Base-by-base conservation (phyloP, 192 early-diverging fungal genomes). In the Phycomyces blakesleeanus region DNA sequence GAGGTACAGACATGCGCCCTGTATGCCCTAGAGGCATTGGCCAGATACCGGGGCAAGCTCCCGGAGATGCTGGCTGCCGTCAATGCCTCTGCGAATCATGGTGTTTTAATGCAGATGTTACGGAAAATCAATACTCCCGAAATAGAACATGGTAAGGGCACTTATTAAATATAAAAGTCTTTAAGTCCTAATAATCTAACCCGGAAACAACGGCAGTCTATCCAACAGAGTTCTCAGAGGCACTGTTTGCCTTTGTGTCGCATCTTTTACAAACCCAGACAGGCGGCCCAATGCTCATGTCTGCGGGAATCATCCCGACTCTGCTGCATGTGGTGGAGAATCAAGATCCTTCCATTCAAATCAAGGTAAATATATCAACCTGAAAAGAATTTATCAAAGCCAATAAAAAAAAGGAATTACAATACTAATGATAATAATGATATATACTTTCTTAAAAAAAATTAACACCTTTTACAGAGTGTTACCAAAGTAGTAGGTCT, bases 31-130 rank as follows among this genome's bases (percentile, higher is more conserved):
- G 95, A 98, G 65, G 89, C 83, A 42, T 77, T 99, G 50, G 83
- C 90, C 20, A 87, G 89, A 61, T 85, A 93, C 67, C 86, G 93
- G 42, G 76, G 69, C 38, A 86, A 88, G 58, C 75, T 93, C 1
- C 77, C 78, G 22, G 94, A 94, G 50, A 90, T 95, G 1, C 78
- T 95, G 42, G 83, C 89, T 14, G 91, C 94, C 1, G 72, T 97
- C 54, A 96, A 94, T 59, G 92, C 93, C 1, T 91, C 93, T 1
- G 94, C 93, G 3, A 96, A 94, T 63, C 94, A 98, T 62, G 97
- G 97, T 22, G 83, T 89, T 26, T 76, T 98, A 14, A 87, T 98
- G 76, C 89, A 85, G 59, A 79, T 90, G 5, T 65, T 98, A 38
- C 85, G 92, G 59, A 87, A 86, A 61, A 81, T 92, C 24, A 83